Percentiles rank a stretch among this genome's conserved stretches.
Conservation (phyloP, 441 rosid genomes). For the Cnidoscolus chayamansa region DNA sequence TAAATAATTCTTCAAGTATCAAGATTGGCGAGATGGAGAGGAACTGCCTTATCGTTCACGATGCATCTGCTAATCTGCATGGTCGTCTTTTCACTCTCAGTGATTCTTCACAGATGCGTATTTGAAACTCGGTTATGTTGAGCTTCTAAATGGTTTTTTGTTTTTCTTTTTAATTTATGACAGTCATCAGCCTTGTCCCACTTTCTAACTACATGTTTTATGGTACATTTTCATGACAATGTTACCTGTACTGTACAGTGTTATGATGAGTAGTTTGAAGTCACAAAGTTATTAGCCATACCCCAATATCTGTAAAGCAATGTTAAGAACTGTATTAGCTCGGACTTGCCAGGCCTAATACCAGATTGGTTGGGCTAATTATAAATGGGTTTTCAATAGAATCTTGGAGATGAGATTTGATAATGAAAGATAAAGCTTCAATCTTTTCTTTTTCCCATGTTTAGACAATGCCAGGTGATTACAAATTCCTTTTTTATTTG, state of each 20-base stretch:
- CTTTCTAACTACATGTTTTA: not conserved
- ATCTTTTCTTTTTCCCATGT: no score
- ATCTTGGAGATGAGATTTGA: no score
- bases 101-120: constrained; percentile 45
- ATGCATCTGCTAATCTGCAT: constrained; percentile 74
- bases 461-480: no score
- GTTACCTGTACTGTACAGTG: not conserved
- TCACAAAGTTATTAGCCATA: no score
- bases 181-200: not conserved
- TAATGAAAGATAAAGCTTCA: no score
- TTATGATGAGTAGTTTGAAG: not conserved
- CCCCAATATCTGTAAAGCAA: no score
- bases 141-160: not conserved
- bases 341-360: no score
- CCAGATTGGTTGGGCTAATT: no score
- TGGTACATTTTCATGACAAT: not conserved
- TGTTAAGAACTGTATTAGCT: no score
- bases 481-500: no score
- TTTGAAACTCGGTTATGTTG: constrained; percentile 31
- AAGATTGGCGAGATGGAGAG: constrained; percentile 70
- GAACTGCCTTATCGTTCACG: constrained; percentile 86
- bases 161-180: not conserved
- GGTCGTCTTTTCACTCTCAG: constrained; percentile 82
- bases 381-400: no score
- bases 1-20: no score